Evolutionary conservation across 2,329 filamentous ascomycete genomes (phyloP).

Genomic region (Fusarium scirpi): DNA sequence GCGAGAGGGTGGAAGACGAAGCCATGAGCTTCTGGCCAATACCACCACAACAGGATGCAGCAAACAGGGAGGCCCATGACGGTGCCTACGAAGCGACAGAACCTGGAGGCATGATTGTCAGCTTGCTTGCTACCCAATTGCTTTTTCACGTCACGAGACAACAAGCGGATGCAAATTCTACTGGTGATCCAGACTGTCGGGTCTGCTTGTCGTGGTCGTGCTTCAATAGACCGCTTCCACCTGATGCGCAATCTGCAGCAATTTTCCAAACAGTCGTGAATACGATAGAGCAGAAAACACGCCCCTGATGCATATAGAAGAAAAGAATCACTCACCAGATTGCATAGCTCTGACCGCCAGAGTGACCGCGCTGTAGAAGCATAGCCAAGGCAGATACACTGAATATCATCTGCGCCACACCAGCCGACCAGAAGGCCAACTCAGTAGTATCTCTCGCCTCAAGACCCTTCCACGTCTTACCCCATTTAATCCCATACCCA

Average conservation of each 20-base stretch:
- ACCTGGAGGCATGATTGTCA: constrained; percentile 51
- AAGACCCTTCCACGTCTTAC: constrained; percentile 57
- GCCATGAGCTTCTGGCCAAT: constrained; percentile 63
- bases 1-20: constrained; percentile 59
- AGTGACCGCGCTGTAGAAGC: constrained; percentile 60
- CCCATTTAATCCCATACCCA: constrained; percentile 58
- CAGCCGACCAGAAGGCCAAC: constrained; percentile 62
- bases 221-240: constrained; percentile 6
- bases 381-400: constrained; percentile 58
- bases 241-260: constrained; percentile 30
- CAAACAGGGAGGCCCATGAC: constrained; percentile 56
- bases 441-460: constrained; percentile 62
- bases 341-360: constrained; percentile 60
- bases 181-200: neutral
- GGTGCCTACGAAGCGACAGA: constrained; percentile 58
- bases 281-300: constrained; percentile 23
- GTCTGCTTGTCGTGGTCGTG: neutral
- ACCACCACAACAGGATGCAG: constrained; percentile 60
- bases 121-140: constrained; percentile 10
- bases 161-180: neutral
- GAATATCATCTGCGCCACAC: constrained; percentile 57
- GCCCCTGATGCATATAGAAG: constrained; percentile 6
- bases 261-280: constrained; percentile 5
- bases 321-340: constrained; percentile 60
- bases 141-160: constrained; percentile 7